These are phyloP conservation scores for Mycena albidolilacea DNA, from an alignment of 768 basidiomycete species.

Conservation along the genomic window DNA sequence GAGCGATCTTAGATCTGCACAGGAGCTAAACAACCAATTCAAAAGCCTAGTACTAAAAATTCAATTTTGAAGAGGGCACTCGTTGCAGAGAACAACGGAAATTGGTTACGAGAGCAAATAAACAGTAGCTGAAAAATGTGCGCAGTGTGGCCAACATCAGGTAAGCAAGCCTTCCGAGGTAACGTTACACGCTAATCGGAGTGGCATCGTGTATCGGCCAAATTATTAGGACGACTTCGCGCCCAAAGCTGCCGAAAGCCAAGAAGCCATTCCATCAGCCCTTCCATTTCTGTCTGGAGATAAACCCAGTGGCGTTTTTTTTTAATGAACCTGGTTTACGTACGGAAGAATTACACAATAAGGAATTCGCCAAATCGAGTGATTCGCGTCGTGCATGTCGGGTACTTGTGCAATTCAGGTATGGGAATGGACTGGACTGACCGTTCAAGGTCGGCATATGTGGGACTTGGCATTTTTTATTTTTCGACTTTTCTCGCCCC, in stretches of 20 bases:
- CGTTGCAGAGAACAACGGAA: conserved; percentile 37
- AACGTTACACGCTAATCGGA: conserved; percentile 59
- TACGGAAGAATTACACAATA: conserved; percentile 3
- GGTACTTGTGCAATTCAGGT: not conserved
- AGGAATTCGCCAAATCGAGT: not conserved
- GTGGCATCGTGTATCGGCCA: conserved; percentile 51
- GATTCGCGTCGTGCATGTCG: not conserved
- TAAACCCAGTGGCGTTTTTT: conserved; percentile 25
- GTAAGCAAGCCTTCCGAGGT: conserved; percentile 55
- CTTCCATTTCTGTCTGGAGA: conserved; percentile 24
- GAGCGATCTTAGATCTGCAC: conserved; percentile 37
- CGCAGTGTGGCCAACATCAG: conserved; percentile 44
- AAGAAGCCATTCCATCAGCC: conserved; percentile 43
- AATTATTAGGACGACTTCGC: conserved; percentile 47
- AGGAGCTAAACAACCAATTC: conserved; percentile 34
- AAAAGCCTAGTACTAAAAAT: conserved; percentile 38
- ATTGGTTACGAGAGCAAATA: conserved; percentile 23
- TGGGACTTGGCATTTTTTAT: not conserved
- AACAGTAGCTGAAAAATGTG: conserved; percentile 44
- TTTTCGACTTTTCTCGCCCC: not conserved
- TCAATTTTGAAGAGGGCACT: conserved; percentile 31
- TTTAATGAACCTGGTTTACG: conserved; percentile 21
- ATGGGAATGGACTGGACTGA: too few species aligned
- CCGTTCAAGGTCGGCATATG: not conserved
- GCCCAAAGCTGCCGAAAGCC: conserved; percentile 50